Evolutionary conservation across 768 basidiomycete genomes (phyloP).

Genomic region (Lepiota brunneoincarnata): DNA sequence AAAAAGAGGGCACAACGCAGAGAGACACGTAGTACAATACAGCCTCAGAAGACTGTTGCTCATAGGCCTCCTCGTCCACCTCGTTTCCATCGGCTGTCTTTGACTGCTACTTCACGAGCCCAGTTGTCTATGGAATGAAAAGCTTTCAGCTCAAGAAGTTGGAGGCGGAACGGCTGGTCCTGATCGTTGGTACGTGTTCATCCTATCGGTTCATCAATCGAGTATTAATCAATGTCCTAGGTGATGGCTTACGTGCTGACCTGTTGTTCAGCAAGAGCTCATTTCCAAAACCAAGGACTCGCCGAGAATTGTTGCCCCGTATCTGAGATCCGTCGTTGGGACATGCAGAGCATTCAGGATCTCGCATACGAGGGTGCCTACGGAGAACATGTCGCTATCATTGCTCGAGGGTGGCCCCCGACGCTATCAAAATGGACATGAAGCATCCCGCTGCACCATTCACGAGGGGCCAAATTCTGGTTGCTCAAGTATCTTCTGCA

Average conservation of each 20-base stretch:
- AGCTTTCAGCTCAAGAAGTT: constrained; percentile 42
- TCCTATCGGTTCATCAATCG: neutral
- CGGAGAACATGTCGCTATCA: constrained; percentile 87
- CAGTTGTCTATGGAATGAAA: constrained; percentile 77
- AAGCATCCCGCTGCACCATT: no score
- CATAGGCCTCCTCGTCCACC: constrained; percentile 70
- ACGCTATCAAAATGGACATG: no score
- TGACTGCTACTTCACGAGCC: constrained; percentile 87
- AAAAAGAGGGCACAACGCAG: neutral
- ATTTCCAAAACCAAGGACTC: constrained; percentile 51
- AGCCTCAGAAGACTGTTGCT: constrained; percentile 47
- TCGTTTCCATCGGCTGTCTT: constrained; percentile 69
- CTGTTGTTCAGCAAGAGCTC: constrained; percentile 64
- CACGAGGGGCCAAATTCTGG: no score
- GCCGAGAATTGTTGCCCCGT: constrained; percentile 68
- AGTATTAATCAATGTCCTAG: constrained; percentile 30
- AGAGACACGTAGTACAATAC: constrained; percentile 27
- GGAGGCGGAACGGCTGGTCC: constrained; percentile 70
- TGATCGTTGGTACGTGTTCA: constrained; percentile 64
- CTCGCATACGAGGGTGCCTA: constrained; percentile 84
- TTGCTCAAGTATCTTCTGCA: no score
- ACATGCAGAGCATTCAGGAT: constrained; percentile 76
- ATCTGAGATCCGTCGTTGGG: constrained; percentile 66
- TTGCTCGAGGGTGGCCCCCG: no score
- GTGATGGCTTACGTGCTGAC: constrained; percentile 83